Evolutionary conservation across 805 yeast species (phyloP).

Genomic region (Starmerella gropengiesseri): DNA sequence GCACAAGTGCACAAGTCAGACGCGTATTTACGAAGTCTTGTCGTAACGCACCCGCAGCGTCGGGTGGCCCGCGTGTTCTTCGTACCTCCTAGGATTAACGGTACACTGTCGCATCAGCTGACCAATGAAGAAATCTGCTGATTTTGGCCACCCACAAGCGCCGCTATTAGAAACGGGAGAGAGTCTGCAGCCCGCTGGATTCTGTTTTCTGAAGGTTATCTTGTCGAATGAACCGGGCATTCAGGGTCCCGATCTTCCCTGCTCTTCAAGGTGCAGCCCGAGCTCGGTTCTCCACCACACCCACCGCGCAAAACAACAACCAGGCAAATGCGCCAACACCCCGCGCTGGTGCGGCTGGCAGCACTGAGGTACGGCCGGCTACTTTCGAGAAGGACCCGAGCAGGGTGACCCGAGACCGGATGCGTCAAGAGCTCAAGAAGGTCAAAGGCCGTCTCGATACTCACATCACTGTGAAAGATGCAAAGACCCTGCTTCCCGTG

Average conservation of each 20-base stretch:
- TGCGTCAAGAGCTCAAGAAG: conserved; percentile 9
- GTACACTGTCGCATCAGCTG: too few relatives aligned
- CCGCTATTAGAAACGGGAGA: too few relatives aligned
- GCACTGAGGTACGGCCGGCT: background rate
- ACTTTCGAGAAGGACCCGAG: background rate
- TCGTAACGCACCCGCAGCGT: too few relatives aligned
- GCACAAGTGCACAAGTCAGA: too few relatives aligned
- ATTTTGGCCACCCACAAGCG: too few relatives aligned
- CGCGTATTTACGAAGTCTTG: too few relatives aligned
- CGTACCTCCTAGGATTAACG: too few relatives aligned
- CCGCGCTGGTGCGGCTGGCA: background rate
- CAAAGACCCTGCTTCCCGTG: conserved; percentile 19
- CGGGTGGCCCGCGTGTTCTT: too few relatives aligned
- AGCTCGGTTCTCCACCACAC: conserved; percentile 14
- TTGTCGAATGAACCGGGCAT: conserved; percentile 17
- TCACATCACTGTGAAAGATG: conserved; percentile 14
- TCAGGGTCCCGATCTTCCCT: conserved; percentile 19
- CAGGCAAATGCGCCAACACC: background rate
- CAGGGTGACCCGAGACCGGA: conserved; percentile 1
- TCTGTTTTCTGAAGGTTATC: too few relatives aligned
- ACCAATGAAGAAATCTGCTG: too few relatives aligned
- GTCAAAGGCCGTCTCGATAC: conserved; percentile 7
- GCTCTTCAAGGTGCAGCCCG: conserved; percentile 18
- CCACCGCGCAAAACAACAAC: conserved; percentile 6
- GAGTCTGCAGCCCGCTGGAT: too few relatives aligned